A percentile compares a stretch with the other conserved stretches of the same genome.
Conservation (phyloP, 768 basidiomycete genomes). For the Mycena vitilis region DNA sequence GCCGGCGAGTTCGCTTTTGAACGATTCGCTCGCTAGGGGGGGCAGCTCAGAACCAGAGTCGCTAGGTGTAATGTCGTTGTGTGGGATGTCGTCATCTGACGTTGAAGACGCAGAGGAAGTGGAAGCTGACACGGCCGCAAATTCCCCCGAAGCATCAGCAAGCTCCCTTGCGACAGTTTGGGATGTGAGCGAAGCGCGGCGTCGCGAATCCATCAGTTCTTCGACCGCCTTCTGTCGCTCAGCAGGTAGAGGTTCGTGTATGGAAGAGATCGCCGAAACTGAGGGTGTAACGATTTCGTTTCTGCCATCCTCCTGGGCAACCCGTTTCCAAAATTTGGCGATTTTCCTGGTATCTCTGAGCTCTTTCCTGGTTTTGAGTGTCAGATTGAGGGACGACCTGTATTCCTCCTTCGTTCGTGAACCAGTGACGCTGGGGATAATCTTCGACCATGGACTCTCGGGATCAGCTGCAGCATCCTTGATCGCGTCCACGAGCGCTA, state of each 20-base stretch:
- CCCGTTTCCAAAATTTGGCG: constrained; percentile 59
- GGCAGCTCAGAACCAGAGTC: constrained; percentile 17
- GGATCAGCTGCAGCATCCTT: constrained; percentile 53
- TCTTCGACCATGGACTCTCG: constrained; percentile 55
- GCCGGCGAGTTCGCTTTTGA: constrained; percentile 38
- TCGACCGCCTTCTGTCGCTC: constrained; percentile 56
- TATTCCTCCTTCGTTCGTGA: constrained; percentile 56
- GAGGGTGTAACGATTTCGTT: constrained; percentile 52
- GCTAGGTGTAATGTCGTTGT: constrained; percentile 18
- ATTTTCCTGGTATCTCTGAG: constrained; percentile 56
- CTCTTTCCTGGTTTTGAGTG: constrained; percentile 56
- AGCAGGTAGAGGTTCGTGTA: constrained; percentile 46
- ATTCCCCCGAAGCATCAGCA: no score
- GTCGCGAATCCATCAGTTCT: constrained; percentile 45
- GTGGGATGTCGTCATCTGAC: neutral
- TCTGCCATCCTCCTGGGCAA: constrained; percentile 48
- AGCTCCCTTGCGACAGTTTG: constrained; percentile 21
- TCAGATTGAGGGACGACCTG: constrained; percentile 57
- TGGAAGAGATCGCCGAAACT: constrained; percentile 52
- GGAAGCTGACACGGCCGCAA: constrained; percentile 1
- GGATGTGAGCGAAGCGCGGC: constrained; percentile 39
- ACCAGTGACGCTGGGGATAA: constrained; percentile 45
- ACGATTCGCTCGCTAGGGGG: constrained; percentile 43
- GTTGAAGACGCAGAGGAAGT: constrained; percentile 7
- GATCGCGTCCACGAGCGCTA: constrained; percentile 58